Percentiles rank a stretch among this genome's conserved stretches.
phyloP scores from a whole-genome alignment of 345 rosid species.

The Carallia brachiata region DNA sequence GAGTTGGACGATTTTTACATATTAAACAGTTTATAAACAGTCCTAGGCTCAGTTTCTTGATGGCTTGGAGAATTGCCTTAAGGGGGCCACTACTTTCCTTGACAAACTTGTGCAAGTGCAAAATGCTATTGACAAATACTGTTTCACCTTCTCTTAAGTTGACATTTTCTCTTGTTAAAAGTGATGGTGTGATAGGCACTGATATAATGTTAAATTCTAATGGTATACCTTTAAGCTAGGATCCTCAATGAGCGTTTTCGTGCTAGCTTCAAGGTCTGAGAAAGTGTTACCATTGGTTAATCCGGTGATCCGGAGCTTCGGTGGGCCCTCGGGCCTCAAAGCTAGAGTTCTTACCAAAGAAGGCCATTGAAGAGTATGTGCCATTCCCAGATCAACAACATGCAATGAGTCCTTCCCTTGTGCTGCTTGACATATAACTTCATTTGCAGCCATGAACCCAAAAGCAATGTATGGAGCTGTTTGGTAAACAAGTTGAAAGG shows the following conservation, averaged over 20 bases:
- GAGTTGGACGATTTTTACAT: no score
- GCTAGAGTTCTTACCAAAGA: slow-evolving; percentile 50
- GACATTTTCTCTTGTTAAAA: slow-evolving; percentile 45
- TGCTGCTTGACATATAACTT: slow-evolving; percentile 54
- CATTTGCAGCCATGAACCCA: slow-evolving; percentile 63
- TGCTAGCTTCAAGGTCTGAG: slow-evolving; percentile 29
- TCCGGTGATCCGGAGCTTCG: slow-evolving; percentile 46
- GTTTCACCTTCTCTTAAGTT: slow-evolving; percentile 48
- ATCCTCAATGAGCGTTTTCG: slow-evolving; percentile 37
- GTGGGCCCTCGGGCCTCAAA: slow-evolving; percentile 51
- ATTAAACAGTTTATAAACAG: no score
- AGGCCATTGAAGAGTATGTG: slow-evolving; percentile 56
- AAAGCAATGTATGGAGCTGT: slow-evolving; percentile 54
- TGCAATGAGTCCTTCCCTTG: slow-evolving; percentile 44
- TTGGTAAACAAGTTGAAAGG: slow-evolving; percentile 55
- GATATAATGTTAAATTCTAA: slow-evolving; percentile 32
- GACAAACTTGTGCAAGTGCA: slow-evolving; percentile 54
- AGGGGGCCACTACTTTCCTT: slow-evolving; percentile 62
- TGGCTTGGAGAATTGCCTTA: slow-evolving; percentile 57
- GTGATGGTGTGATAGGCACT: slow-evolving; percentile 32
- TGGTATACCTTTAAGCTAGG: slow-evolving; percentile 34
- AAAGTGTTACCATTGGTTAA: slow-evolving; percentile 23
- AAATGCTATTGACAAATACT: slow-evolving; percentile 45
- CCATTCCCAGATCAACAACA: slow-evolving; percentile 55
- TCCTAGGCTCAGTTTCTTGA: slow-evolving; percentile 43